Evolutionary conservation across 768 basidiomycete species (phyloP), one percentile per base, ranked within the genome.

Genomic region (Royoungia palumana): DNA sequence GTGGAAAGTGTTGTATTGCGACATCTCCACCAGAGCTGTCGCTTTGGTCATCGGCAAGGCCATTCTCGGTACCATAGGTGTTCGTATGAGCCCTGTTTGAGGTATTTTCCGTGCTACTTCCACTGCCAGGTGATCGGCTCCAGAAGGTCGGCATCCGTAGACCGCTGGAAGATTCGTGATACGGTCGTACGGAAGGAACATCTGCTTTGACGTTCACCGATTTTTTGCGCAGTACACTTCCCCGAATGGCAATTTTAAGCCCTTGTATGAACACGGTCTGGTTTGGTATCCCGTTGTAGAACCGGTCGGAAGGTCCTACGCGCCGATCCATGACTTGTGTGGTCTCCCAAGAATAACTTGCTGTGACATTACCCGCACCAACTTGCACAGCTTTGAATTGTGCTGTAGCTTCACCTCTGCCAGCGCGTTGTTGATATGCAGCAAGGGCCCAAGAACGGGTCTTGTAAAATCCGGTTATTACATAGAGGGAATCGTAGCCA

Each of bases 251-350:
- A 12, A 63, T 50, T 20, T 59, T 65, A 35, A 60, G 60, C 7
- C 66, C 65, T 5, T 53, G 56, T 9, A 67, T 60, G 16, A 67
- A 67, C 1, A 66, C 51, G 2, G 56, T 22, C 37, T 68, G 66
- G 17, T 66, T 66, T 6, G 54, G 44, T 0, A 24, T 17, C 0
- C 6, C 11, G 13, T 11, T 28, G 2, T 25, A 44, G n/a, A 36
- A 27, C 2, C 39, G 11, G 0, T 24, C 30, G 2, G 3, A 4
- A 7, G 59, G 58, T 8, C 58, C 58, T 3, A 12, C 46, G 6
- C 55, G 58, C 48, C 47, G 49, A 6, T 57, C 49, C 2, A 57
- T 2, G 3, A 49, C 22, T 4, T 44, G 41, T 6, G 41, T 50
- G 0, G 51, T 47, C 7, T 56, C 49, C 57, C 61, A 58, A 1